Conservation (phyloP, 306 rosid species). For the Vigna nakashimae region DNA sequence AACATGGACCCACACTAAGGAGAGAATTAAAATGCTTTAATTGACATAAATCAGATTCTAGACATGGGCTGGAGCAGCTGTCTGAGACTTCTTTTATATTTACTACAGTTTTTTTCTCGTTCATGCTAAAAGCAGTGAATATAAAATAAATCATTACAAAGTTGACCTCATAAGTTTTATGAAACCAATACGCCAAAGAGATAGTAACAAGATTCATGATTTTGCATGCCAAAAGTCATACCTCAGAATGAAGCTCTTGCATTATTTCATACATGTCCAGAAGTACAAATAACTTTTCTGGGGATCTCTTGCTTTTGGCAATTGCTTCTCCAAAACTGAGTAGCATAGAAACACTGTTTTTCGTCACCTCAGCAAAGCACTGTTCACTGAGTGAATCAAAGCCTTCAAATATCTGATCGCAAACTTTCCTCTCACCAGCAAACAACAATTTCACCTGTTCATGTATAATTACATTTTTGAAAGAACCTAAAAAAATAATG, state of each 20-base stretch:
- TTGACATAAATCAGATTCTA: constrained; percentile 9
- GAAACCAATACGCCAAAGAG: constrained; percentile 13
- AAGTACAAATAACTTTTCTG: constrained; percentile 93
- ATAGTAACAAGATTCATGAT: constrained; percentile 16
- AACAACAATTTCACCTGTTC: constrained; percentile 88
- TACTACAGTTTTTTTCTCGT: constrained; percentile 1
- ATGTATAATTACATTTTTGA: constrained; percentile 42
- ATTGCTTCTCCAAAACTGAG: constrained; percentile 98
- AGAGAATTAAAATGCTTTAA: constrained; percentile 8
- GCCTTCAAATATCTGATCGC: constrained; percentile 89
- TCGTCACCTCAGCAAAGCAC: constrained; percentile 93
- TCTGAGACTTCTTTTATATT: neutral
- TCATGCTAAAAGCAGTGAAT: neutral
- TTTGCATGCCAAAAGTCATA: constrained; percentile 44
- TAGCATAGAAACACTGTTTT: constrained; percentile 83
- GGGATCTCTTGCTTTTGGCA: constrained; percentile 96
- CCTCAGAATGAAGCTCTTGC: constrained; percentile 98
- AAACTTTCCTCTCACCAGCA: constrained; percentile 94
- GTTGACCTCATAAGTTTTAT: constrained; percentile 16
- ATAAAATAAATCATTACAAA: constrained; percentile 9
- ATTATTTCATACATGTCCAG: constrained; percentile 98
- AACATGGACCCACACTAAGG: neutral
- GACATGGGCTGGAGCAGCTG: neutral
- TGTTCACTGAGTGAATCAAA: constrained; percentile 87
- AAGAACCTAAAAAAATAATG: neutral